A percentile compares a stretch with the other conserved stretches of the same genome.
Conservation (phyloP, 441 rosid genomes). For the Syzygium malaccense region DNA sequence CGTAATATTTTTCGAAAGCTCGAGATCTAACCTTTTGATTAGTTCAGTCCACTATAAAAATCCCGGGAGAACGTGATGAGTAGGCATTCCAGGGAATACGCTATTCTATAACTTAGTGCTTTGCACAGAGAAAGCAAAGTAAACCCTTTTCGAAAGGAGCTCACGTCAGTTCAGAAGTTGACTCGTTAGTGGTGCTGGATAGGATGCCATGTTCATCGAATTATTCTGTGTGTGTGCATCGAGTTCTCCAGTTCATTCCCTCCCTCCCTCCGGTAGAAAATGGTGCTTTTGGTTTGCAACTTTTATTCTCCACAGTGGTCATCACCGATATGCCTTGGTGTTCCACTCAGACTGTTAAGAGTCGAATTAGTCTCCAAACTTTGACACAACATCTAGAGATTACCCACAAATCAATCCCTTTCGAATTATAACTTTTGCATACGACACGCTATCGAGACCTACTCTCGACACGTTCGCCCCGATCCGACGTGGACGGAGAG, state of each 20-base stretch:
- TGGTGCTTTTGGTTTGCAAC: background rate
- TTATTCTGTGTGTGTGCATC: background rate
- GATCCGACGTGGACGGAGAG: background rate
- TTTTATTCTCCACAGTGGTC: background rate
- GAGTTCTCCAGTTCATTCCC: background rate
- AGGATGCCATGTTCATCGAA: background rate
- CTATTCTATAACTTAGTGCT: background rate
- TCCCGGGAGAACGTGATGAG: background rate
- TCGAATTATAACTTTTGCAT: background rate
- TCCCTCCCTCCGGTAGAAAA: background rate
- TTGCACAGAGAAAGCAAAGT: background rate
- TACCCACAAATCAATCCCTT: background rate
- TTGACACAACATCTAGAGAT: background rate
- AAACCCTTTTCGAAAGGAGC: background rate
- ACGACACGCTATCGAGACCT: rapidly evolving
- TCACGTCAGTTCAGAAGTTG: background rate
- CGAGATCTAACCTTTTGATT: background rate
- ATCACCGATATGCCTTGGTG: background rate
- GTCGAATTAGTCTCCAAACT: background rate
- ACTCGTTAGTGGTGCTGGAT: background rate
- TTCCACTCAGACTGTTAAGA: background rate
- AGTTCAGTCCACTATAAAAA: background rate
- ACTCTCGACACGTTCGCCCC: background rate
- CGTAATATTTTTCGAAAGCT: rapidly evolving
- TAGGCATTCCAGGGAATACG: background rate